Conservation (phyloP, 139 green algal species). For the Picocystis salinarum region DNA sequence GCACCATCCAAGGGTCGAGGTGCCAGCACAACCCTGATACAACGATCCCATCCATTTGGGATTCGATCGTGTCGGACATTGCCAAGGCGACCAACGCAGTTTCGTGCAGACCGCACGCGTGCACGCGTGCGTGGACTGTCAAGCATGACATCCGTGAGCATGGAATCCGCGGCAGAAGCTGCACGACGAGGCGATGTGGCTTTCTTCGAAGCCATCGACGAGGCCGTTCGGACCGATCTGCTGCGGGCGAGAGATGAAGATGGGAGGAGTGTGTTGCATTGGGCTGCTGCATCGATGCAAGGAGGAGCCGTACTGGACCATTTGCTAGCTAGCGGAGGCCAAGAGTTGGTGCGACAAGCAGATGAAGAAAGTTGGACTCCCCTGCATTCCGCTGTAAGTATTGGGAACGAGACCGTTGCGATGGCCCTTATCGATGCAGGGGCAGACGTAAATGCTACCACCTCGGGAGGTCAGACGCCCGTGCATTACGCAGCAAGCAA, state of each 20-base stretch:
- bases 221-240: conserved; percentile 23
- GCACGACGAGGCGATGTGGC: conserved; percentile 21
- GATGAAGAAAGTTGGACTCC: conserved; percentile 56
- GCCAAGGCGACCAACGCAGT: no score
- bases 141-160: no score
- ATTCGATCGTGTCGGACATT: no score
- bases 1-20: no score
- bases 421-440: conserved; percentile 23
- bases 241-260: conserved; percentile 33
- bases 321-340: conserved; percentile 17
- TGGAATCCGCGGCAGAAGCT: conserved; percentile 23
- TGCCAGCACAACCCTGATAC: no score
- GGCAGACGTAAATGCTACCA: conserved; percentile 21
- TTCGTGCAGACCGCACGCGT: no score
- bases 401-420: conserved; percentile 25
- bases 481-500: conserved; percentile 55
- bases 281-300: conserved; percentile 19
- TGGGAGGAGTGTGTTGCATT: conserved; percentile 37
- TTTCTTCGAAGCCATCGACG: conserved; percentile 14
- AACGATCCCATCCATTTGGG: no score
- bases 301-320: conserved; percentile 24
- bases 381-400: conserved; percentile 35
- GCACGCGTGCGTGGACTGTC: no score
- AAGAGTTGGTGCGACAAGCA: conserved; percentile 12
- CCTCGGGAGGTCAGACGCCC: conserved; percentile 23